Evolutionary conservation across 331 rosid species (phyloP).

Genomic region (Cydonia oblonga): DNA sequence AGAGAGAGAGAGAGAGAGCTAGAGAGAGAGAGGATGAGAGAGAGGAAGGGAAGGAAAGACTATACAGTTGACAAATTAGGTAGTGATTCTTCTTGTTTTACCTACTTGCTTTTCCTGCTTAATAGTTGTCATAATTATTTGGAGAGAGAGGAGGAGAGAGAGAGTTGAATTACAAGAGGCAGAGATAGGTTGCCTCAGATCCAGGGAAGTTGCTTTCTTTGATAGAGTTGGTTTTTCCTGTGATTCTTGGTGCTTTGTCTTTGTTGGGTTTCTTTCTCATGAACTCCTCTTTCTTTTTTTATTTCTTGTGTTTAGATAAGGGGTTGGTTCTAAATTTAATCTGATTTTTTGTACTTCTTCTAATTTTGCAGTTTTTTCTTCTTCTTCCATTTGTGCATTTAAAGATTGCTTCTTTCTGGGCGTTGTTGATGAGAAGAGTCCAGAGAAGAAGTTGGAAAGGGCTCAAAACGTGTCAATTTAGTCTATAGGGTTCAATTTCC

Average conservation of each 20-base stretch:
- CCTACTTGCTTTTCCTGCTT: constrained; percentile 12
- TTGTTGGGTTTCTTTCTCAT: constrained; percentile 57
- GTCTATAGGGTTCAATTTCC: constrained; percentile 24
- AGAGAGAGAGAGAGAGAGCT: no score
- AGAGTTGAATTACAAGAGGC: constrained; percentile 36
- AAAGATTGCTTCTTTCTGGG: constrained; percentile 32
- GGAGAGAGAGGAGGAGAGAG: constrained; percentile 18
- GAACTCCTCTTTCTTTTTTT: constrained; percentile 22
- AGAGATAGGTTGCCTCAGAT: constrained; percentile 67
- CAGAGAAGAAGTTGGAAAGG: constrained; percentile 31
- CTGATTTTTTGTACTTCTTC: constrained; percentile 6
- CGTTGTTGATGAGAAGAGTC: constrained; percentile 44
- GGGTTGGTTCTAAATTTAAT: constrained; percentile 28
- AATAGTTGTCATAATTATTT: constrained; percentile 32
- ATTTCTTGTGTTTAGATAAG: constrained; percentile 60
- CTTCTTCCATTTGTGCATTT: constrained; percentile 7
- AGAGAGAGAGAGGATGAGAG: no score
- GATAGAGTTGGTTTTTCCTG: constrained; percentile 54
- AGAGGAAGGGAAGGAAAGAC: constrained; percentile 19
- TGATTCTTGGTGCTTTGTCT: constrained; percentile 70
- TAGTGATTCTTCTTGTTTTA: constrained; percentile 17
- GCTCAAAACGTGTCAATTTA: constrained; percentile 17
- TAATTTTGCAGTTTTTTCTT: background rate
- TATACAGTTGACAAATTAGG: constrained; percentile 49
- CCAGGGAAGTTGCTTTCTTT: constrained; percentile 59